Evolutionary conservation across 2,329 filamentous ascomycete species (phyloP).

Genomic region (Triangularia setosa): DNA sequence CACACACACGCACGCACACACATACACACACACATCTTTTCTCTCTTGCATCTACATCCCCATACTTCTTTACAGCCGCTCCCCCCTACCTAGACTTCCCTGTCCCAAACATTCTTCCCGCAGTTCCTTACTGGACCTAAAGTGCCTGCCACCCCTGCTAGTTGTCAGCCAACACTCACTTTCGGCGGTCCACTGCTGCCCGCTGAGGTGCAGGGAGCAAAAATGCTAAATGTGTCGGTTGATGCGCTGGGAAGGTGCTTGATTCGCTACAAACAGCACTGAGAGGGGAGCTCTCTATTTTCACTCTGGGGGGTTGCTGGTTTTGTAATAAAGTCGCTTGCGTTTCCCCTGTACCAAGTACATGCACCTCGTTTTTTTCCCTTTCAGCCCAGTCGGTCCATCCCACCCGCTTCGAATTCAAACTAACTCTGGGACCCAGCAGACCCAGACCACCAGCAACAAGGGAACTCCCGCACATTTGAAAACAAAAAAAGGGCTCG

Average conservation of each 20-base stretch:
- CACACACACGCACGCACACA: neutral
- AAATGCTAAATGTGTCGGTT: constrained; percentile 6
- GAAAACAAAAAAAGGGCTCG: constrained; percentile 24
- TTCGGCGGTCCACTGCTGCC: constrained; percentile 6
- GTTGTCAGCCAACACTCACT: constrained; percentile 17
- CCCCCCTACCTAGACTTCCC: neutral
- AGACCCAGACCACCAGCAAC: constrained; percentile 26
- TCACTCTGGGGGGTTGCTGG: neutral
- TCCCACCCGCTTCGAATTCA: constrained; percentile 19
- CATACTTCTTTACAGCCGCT: neutral
- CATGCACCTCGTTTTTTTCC: constrained; percentile 4
- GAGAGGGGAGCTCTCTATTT: neutral
- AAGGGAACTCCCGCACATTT: constrained; percentile 28
- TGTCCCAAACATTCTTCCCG: neutral
- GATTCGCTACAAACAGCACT: neutral
- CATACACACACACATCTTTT: neutral
- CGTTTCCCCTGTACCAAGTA: constrained; percentile 9
- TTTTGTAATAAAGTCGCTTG: constrained; percentile 2
- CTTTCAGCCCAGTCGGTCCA: constrained; percentile 20
- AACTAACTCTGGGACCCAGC: constrained; percentile 27
- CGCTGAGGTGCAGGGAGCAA: constrained; percentile 10
- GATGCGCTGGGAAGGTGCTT: constrained; percentile 8
- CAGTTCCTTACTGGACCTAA: neutral
- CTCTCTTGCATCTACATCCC: neutral
- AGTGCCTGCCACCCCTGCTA: constrained; percentile 15